Percentiles rank a stretch among this genome's conserved stretches.
These are phyloP conservation scores for Veloboletus limbatus DNA, from an alignment of 1,284 basidiomycete genomes.

Conservation along the genomic window DNA sequence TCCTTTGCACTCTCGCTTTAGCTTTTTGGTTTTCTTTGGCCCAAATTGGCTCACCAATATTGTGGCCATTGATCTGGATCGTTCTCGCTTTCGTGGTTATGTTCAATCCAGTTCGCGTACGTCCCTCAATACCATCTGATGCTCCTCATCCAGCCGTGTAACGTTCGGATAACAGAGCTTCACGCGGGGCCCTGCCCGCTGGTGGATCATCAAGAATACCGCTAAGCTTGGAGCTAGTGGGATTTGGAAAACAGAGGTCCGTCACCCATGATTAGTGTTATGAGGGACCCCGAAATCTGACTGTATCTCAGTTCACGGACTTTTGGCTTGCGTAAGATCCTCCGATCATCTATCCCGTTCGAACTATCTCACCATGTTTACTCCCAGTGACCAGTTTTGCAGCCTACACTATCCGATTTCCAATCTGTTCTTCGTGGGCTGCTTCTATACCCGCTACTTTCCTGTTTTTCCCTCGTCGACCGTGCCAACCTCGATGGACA, in stretches of 20 bases:
- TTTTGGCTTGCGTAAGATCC: slow-evolving; percentile 74
- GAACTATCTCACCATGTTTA: slow-evolving; percentile 1
- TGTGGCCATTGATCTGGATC: slow-evolving; percentile 88
- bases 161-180: slow-evolving; percentile 10
- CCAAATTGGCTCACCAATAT: slow-evolving; percentile 47
- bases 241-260: slow-evolving; percentile 71
- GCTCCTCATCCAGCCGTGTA: background rate
- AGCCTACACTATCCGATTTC: slow-evolving; percentile 72
- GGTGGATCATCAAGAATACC: slow-evolving; percentile 72
- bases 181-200: slow-evolving; percentile 46
- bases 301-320: slow-evolving; percentile 57
- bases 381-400: slow-evolving; percentile 74
- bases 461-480: background rate
- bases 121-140: slow-evolving; percentile 18
- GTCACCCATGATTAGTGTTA: slow-evolving; percentile 14
- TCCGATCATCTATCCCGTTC: slow-evolving; percentile 20
- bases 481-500: background rate
- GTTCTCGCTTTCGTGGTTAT: slow-evolving; percentile 59
- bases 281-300: background rate
- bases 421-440: slow-evolving; percentile 70
- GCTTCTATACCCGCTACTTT: slow-evolving; percentile 52
- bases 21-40: slow-evolving; percentile 85
- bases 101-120: slow-evolving; percentile 77
- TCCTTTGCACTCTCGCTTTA: slow-evolving; percentile 74
- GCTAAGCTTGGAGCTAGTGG: slow-evolving; percentile 70